These are phyloP conservation scores for Xerocomus minutiporus DNA, from an alignment of 1,284 basidiomycete genomes.

Conservation along the genomic window DNA sequence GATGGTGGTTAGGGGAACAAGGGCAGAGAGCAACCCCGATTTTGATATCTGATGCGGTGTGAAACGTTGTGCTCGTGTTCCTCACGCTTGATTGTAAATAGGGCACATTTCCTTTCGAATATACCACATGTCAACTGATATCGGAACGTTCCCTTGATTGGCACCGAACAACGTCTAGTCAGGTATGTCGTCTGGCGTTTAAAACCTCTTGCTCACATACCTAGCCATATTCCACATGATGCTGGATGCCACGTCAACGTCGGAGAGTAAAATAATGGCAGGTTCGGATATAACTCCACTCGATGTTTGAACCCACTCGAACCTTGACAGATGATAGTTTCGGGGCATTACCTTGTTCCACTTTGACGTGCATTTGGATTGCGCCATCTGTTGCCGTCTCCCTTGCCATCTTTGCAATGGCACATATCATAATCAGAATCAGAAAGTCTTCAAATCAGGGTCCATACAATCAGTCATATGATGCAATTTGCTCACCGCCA, in stretches of 20 bases:
- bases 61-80: conserved; percentile 19
- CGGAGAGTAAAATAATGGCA: conserved; percentile 4
- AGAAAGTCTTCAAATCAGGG: conserved; percentile 1
- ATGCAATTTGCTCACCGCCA: not conserved
- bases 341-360: conserved; percentile 7
- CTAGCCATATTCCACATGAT: no score
- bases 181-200: not conserved
- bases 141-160: not conserved
- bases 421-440: not conserved
- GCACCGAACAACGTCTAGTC: not conserved
- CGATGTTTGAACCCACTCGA: not conserved
- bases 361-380: conserved; percentile 4
- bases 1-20: conserved; percentile 77
- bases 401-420: not conserved
- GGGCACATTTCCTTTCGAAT: conserved; percentile 21
- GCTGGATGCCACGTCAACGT: not conserved
- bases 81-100: conserved; percentile 13
- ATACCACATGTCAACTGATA: no score
- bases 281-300: not conserved
- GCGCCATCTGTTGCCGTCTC: not conserved
- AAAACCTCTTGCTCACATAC: not conserved
- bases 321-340: conserved; percentile 1
- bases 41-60: conserved; percentile 12
- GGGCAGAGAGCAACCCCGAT: conserved; percentile 53
- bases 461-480: not conserved